These are phyloP conservation scores for Dalbergia oliveri DNA, from an alignment of 306 rosid species.

Conservation along the genomic window DNA sequence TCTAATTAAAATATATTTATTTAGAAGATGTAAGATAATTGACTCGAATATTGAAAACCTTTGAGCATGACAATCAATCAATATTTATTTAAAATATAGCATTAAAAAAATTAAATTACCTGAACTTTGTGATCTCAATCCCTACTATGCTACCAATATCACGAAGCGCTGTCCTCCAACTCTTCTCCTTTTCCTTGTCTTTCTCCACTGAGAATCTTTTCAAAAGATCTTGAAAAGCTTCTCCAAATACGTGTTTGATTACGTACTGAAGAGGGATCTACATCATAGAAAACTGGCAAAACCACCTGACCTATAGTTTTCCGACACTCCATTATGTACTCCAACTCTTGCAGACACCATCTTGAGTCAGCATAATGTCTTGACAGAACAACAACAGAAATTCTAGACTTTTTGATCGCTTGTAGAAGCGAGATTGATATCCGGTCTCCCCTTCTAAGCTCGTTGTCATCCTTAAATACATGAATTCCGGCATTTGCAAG, in stretches of 20 bases:
- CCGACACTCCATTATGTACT: neutral
- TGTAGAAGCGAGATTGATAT: neutral
- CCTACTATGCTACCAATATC: constrained; percentile 2
- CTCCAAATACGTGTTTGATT: constrained; percentile 26
- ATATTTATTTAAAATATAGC: neutral
- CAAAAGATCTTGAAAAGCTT: constrained; percentile 4
- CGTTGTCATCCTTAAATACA: neutral
- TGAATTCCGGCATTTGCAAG: neutral
- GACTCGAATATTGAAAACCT: neutral
- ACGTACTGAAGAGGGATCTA: constrained; percentile 27
- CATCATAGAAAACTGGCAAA: constrained; percentile 31
- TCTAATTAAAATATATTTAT: no score
- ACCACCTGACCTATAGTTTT: neutral
- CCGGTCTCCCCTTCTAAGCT: neutral
- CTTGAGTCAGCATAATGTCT: neutral
- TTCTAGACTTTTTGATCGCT: constrained; percentile 27
- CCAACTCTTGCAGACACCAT: constrained; percentile 11
- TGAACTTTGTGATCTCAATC: neutral
- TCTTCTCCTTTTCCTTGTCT: neutral
- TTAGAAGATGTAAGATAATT: neutral
- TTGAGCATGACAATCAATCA: neutral
- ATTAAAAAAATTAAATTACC: neutral
- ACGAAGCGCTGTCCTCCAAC: neutral
- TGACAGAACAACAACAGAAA: constrained; percentile 22
- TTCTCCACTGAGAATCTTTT: neutral